Conservation (phyloP, 495 filamentous ascomycete genomes). For the Platismatia glauca region DNA sequence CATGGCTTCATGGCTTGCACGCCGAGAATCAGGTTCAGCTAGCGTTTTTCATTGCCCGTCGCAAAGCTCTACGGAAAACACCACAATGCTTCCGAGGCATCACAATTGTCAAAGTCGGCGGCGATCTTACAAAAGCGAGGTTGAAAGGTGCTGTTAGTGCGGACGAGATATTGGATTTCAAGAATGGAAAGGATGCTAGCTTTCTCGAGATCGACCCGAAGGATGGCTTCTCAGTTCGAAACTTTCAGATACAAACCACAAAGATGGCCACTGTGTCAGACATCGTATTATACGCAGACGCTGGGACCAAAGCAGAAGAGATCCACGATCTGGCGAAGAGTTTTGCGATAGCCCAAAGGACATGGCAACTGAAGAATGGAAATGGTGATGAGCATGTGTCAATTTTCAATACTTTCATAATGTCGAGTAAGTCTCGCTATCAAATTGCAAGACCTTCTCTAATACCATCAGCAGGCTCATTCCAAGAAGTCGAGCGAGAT, state of each 20-base stretch:
- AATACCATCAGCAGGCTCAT: constrained; percentile 41
- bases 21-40: constrained; percentile 79
- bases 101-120: constrained; percentile 81
- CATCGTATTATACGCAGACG: constrained; percentile 81
- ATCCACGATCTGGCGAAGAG: constrained; percentile 59
- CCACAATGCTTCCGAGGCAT: constrained; percentile 73
- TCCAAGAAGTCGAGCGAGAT: constrained; percentile 64
- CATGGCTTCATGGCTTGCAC: constrained; percentile 97
- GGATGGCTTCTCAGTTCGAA: constrained; percentile 77
- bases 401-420: constrained; percentile 75
- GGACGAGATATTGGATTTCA: constrained; percentile 59
- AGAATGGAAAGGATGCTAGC: constrained; percentile 22
- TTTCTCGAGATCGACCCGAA: constrained; percentile 62
- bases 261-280: constrained; percentile 85
- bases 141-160: constrained; percentile 79
- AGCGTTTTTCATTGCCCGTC: constrained; percentile 75
- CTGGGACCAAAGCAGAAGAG: constrained; percentile 42
- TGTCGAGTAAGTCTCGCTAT: constrained; percentile 44
- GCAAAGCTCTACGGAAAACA: constrained; percentile 59
- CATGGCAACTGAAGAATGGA: constrained; percentile 59
- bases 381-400: constrained; percentile 45
- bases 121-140: constrained; percentile 62
- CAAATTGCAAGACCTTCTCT: not conserved
- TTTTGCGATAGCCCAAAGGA: constrained; percentile 64
- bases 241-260: constrained; percentile 93